Conservation (phyloP, 2,329 filamentous ascomycete genomes). For the Diaporthe australafricana region DNA sequence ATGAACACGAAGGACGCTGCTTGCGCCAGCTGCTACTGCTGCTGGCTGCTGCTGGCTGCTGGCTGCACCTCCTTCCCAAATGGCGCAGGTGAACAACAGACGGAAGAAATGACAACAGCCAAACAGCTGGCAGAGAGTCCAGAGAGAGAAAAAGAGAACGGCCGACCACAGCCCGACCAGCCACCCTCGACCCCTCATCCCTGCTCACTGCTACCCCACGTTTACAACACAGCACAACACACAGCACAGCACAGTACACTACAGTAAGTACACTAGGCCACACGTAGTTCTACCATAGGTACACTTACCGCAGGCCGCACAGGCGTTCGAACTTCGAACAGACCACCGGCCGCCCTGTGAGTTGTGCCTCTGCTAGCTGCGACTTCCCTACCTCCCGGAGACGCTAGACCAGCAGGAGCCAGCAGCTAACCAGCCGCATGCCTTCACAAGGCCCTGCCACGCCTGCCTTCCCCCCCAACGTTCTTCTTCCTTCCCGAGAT, state of each 20-base stretch:
- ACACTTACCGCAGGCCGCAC: not conserved
- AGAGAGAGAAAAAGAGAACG: not conserved
- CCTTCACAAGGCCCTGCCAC: not conserved
- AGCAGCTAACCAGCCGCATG: constrained; percentile 14
- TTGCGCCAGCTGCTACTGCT: not conserved
- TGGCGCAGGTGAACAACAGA: not conserved
- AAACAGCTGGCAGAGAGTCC: not conserved
- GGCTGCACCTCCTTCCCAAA: constrained; percentile 7
- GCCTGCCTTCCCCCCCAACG: constrained; percentile 18
- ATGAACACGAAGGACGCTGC: no score
- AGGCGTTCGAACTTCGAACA: no score
- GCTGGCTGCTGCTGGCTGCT: not conserved
- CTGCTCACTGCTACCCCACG: constrained; percentile 21
- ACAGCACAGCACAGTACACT: not conserved
- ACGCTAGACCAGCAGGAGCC: not conserved
- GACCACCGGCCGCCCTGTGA: not conserved
- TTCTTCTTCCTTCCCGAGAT: constrained; percentile 11
- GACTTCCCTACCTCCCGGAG: not conserved
- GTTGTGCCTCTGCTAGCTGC: constrained; percentile 17
- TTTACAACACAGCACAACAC: constrained; percentile 22
- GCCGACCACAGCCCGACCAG: not conserved
- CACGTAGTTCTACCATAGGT: no score
- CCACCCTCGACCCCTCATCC: constrained; percentile 15
- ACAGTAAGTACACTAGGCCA: no score
- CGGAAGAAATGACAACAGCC: not conserved